These are phyloP conservation scores for Jaltomata sinuosa DNA, from an alignment of 257 asterid genomes.

Conservation along the genomic window DNA sequence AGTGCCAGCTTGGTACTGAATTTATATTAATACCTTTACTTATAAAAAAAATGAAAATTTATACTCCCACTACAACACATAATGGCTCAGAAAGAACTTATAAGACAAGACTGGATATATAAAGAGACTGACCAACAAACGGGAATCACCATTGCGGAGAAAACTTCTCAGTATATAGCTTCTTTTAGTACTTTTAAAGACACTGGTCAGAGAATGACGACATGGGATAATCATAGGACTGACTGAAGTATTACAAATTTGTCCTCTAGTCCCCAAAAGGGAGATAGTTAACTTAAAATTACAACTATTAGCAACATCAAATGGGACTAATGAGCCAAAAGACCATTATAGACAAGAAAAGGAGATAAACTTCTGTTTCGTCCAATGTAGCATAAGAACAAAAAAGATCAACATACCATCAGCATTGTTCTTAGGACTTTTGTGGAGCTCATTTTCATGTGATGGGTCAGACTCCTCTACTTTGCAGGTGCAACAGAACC, in stretches of 20 bases:
- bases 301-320: background rate
- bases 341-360: background rate
- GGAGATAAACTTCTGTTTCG: background rate
- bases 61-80: background rate
- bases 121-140: background rate
- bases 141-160: background rate
- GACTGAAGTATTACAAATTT: background rate
- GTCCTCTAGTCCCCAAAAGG: background rate
- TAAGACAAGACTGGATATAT: background rate
- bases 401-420: slow-evolving; percentile 3
- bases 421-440: slow-evolving; percentile 1
- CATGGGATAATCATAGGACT: background rate
- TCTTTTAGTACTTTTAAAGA: background rate
- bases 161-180: background rate
- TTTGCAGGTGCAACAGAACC: slow-evolving; percentile 12
- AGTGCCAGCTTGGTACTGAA: background rate
- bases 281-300: background rate
- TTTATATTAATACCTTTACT: background rate
- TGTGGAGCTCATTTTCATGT: slow-evolving; percentile 3
- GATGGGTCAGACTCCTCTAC: slow-evolving; percentile 1
- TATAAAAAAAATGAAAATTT: background rate
- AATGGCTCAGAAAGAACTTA: background rate
- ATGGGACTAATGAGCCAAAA: background rate
- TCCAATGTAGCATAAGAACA: background rate
- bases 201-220: background rate